Conservation (phyloP, 176 grass and related monocot genomes). For the Oryza meridionalis region DNA sequence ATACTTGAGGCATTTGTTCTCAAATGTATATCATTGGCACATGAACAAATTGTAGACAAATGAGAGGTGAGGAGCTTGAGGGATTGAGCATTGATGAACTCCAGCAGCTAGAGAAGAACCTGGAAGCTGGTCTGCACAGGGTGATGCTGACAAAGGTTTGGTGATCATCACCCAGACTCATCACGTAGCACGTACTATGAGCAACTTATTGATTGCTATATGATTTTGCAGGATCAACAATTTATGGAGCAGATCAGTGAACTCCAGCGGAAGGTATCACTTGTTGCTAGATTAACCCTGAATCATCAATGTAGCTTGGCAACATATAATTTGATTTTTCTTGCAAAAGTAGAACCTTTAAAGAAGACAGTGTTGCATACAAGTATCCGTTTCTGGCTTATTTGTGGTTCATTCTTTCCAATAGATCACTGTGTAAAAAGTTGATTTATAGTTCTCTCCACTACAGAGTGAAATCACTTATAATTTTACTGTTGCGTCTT, state of each 20-base stretch:
- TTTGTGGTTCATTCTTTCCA: neutral
- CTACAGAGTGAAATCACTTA: neutral
- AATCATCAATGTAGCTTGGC: neutral
- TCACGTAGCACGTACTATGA: neutral
- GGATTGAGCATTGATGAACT: slow-evolving; percentile 78
- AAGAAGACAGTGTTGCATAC: neutral
- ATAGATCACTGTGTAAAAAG: neutral
- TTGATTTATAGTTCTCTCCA: neutral
- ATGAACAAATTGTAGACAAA: slow-evolving; percentile 63
- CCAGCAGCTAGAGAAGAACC: slow-evolving; percentile 78
- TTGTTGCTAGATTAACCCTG: neutral
- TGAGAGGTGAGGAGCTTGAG: slow-evolving; percentile 97
- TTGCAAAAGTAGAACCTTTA: slow-evolving; percentile 5
- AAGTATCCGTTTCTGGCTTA: neutral
- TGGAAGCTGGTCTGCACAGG: slow-evolving; percentile 71
- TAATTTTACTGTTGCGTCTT: neutral
- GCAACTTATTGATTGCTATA: slow-evolving; percentile 15
- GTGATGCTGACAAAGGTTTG: slow-evolving; percentile 85
- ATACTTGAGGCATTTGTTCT: neutral
- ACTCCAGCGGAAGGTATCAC: slow-evolving; percentile 73
- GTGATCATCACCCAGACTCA: slow-evolving; percentile 1
- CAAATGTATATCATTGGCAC: slow-evolving; percentile 27
- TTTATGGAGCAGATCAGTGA: slow-evolving; percentile 81
- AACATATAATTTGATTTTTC: neutral
- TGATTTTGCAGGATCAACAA: slow-evolving; percentile 68